phyloP scores from a whole-genome alignment of 768 basidiomycete genomes.

The Daedaleopsis sinensis region DNA sequence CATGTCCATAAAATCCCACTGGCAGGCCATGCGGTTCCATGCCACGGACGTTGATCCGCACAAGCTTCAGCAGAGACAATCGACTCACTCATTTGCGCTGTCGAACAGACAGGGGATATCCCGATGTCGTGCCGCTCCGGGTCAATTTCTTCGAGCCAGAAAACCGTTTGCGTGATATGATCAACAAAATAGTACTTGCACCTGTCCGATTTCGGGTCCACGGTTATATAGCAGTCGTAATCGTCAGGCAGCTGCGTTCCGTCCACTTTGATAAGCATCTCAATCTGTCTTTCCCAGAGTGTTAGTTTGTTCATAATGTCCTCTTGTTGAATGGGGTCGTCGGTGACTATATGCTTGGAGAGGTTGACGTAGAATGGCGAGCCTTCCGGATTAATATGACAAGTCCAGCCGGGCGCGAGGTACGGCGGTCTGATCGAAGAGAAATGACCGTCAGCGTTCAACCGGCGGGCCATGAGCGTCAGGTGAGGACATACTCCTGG shows the following conservation, averaged over 20 bases:
- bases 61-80: too few species aligned
- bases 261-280: neutral
- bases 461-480: neutral
- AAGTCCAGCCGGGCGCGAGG: slow-evolving; percentile 10
- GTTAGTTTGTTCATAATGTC: neutral
- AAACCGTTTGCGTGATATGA: slow-evolving; percentile 22
- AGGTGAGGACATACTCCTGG: neutral
- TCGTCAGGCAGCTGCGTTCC: slow-evolving; percentile 6
- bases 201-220: slow-evolving; percentile 1
- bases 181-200: slow-evolving; percentile 29
- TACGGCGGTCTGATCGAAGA: neutral
- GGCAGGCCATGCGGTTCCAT: too few species aligned
- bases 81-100: slow-evolving; percentile 13
- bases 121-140: slow-evolving; percentile 5
- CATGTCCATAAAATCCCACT: too few species aligned
- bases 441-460: neutral
- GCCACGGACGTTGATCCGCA: too few species aligned
- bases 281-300: neutral
- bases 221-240: slow-evolving; percentile 18
- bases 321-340: slow-evolving; percentile 2
- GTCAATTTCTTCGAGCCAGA: slow-evolving; percentile 26
- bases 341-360: slow-evolving; percentile 12
- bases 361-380: slow-evolving; percentile 18
- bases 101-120: slow-evolving; percentile 7
- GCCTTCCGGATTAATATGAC: slow-evolving; percentile 25